Base-by-base conservation (phyloP, 345 rosid species). In the Gynandropsis gynandra region DNA sequence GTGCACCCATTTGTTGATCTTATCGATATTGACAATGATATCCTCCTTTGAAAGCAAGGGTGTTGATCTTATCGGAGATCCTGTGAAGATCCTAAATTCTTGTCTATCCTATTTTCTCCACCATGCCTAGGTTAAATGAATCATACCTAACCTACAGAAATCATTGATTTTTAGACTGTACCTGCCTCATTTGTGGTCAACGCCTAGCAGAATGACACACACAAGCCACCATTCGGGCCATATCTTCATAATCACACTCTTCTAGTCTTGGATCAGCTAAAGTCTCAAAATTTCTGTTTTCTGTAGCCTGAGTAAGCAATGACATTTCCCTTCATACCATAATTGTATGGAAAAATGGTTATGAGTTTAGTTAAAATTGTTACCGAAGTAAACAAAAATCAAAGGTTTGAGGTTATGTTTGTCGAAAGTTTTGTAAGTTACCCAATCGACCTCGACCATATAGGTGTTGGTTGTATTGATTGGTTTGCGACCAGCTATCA, bases 361-460 rank as follows among this genome's bases (percentile, higher is more conserved):
- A 37, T n/a, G n/a, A n/a, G n/a, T n/a, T n/a, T n/a, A n/a, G n/a
- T n/a, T n/a, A n/a, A n/a, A n/a, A n/a, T n/a, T n/a, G n/a, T n/a
- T n/a, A n/a, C n/a, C 7, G 37, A 21, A 46, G 27, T 19, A 9
- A 60, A 14, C 42, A n/a, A 37, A 1, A 29, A 56, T 24, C 29
- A 24, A 24, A 24, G 5, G 2, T 24, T 5, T 2, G 29, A 42
- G 13, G 21, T 6, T 10, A 18, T n/a, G 61, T 2, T n/a, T 24
- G 29, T 2, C 5, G 29, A 24, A 24, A 57, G 5, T 10, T 35
- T 39, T 27, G 58, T 8, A 19, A 55, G 74, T 67, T 71, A 87
- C 96, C 96, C 96, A 87, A 42, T 87, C 94, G 14, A 87, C 94
- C 61, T 87, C 94, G 31, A 83, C 89, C 68, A 73, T 68, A 73